Percentiles rank a stretch among this genome's conserved stretches.
Conservation (phyloP, 2,329 filamentous ascomycete genomes). For the Neophaeococcomyces mojaviensis region DNA sequence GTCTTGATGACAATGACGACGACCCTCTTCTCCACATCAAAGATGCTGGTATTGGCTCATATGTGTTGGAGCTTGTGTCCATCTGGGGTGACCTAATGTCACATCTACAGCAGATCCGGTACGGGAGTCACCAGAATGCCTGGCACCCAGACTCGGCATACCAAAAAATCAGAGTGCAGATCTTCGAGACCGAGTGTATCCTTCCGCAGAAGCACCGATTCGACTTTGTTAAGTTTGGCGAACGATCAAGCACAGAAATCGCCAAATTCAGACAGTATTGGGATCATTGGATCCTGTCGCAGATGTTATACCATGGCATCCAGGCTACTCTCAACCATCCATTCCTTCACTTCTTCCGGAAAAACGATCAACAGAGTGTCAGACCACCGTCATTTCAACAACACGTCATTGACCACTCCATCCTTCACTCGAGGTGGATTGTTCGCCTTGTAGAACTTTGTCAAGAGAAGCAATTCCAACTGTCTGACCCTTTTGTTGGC, state of each 20-base stretch:
- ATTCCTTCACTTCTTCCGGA: constrained; percentile 18
- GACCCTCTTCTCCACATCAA: constrained; percentile 4
- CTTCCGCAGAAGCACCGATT: constrained; percentile 18
- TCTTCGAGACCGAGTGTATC: constrained; percentile 16
- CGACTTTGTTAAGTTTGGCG: constrained; percentile 13
- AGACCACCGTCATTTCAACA: constrained; percentile 20
- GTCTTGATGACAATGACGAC: not conserved
- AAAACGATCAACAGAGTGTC: constrained; percentile 11
- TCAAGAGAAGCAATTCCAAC: constrained; percentile 11
- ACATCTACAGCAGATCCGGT: constrained; percentile 15
- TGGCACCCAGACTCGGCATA: constrained; percentile 17
- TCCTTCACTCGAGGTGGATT: constrained; percentile 18
- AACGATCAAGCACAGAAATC: constrained; percentile 9
- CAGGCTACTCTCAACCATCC: constrained; percentile 19
- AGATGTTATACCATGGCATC: constrained; percentile 17
- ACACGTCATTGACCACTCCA: constrained; percentile 17
- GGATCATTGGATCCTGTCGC: constrained; percentile 17
- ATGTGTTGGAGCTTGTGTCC: constrained; percentile 14
- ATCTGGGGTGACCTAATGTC: constrained; percentile 18
- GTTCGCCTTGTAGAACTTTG: constrained; percentile 13
- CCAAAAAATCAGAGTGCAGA: constrained; percentile 16
- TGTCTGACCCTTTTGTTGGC: constrained; percentile 16
- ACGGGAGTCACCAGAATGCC: constrained; percentile 14
- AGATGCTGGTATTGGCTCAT: constrained; percentile 15
- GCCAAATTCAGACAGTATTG: constrained; percentile 12